These are phyloP conservation scores for Akanthomyces dipterigenus DNA, from an alignment of 2,329 filamentous ascomycete species.

Conservation along the genomic window DNA sequence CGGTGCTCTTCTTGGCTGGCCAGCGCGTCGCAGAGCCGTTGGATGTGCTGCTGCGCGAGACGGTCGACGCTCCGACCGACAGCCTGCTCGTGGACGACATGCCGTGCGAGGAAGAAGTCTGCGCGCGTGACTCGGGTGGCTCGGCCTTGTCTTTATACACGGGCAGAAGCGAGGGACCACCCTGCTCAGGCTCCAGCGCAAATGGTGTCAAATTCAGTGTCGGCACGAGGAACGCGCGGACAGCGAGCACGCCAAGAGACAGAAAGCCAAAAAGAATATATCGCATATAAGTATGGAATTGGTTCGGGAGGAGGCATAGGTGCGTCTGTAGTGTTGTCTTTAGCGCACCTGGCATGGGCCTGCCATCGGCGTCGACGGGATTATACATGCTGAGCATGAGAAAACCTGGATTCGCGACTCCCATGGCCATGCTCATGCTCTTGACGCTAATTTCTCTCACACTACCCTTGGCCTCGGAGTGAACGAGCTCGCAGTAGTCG, in stretches of 20 bases:
- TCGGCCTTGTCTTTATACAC: slow-evolving; percentile 50
- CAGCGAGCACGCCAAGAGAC: slow-evolving; percentile 41
- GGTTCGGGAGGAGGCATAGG: slow-evolving; percentile 83
- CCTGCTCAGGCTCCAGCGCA: slow-evolving; percentile 38
- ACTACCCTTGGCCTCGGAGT: slow-evolving; percentile 60
- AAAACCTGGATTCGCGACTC: slow-evolving; percentile 80
- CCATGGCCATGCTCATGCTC: slow-evolving; percentile 93
- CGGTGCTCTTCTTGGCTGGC: slow-evolving; percentile 22
- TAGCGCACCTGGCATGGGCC: slow-evolving; percentile 36
- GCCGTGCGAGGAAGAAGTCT: slow-evolving; percentile 23
- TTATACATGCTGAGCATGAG: slow-evolving; percentile 89
- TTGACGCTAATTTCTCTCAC: slow-evolving; percentile 89
- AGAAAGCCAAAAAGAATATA: slow-evolving; percentile 61
- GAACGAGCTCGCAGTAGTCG: slow-evolving; percentile 89
- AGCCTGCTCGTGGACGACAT: slow-evolving; percentile 12
- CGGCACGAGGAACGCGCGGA: slow-evolving; percentile 52
- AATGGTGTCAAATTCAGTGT: slow-evolving; percentile 47
- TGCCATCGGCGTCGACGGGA: slow-evolving; percentile 61
- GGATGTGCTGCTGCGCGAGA: slow-evolving; percentile 21
- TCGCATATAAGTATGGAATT: slow-evolving; percentile 73
- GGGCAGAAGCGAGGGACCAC: slow-evolving; percentile 30
- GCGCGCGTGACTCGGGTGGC: slow-evolving; percentile 21
- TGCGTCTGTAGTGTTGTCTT: slow-evolving; percentile 72
- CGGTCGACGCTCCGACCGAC: slow-evolving; percentile 4
- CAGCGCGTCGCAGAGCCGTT: slow-evolving; percentile 17